Conservation (phyloP, 2,329 filamentous ascomycete genomes). For the Sclerotinia minor region DNA sequence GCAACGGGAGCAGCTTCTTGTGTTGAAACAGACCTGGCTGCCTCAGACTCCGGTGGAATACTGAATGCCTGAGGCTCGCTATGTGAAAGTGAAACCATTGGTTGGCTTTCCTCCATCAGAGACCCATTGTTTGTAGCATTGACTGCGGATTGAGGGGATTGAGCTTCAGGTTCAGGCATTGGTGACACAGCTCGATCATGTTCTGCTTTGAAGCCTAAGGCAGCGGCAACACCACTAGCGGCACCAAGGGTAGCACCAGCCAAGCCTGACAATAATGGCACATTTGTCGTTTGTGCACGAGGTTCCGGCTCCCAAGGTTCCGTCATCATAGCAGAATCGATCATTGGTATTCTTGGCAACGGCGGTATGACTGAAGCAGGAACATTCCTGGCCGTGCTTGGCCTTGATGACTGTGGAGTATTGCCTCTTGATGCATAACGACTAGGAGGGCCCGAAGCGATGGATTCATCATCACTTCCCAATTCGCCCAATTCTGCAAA, state of each 20-base stretch:
- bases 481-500: slow-evolving; percentile 88
- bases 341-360: slow-evolving; percentile 54
- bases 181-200: slow-evolving; percentile 12
- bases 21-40: slow-evolving; percentile 28
- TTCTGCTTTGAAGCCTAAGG: background rate
- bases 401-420: slow-evolving; percentile 48
- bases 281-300: slow-evolving; percentile 30
- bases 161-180: background rate
- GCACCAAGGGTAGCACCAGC: slow-evolving; percentile 10
- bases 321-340: slow-evolving; percentile 62
- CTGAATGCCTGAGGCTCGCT: background rate
- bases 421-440: slow-evolving; percentile 46
- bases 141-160: background rate
- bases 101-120: background rate
- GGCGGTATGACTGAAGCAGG: slow-evolving; percentile 51
- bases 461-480: slow-evolving; percentile 63
- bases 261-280: slow-evolving; percentile 29
- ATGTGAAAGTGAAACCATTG: slow-evolving; percentile 1
- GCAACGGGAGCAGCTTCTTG: slow-evolving; percentile 30
- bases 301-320: slow-evolving; percentile 51
- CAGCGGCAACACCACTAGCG: slow-evolving; percentile 7
- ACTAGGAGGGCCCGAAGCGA: slow-evolving; percentile 54
- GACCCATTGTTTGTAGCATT: background rate
- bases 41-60: slow-evolving; percentile 30
- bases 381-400: slow-evolving; percentile 39